These are phyloP conservation scores for Ephemerocybe angulata DNA, from an alignment of 768 basidiomycete genomes.

Conservation along the genomic window DNA sequence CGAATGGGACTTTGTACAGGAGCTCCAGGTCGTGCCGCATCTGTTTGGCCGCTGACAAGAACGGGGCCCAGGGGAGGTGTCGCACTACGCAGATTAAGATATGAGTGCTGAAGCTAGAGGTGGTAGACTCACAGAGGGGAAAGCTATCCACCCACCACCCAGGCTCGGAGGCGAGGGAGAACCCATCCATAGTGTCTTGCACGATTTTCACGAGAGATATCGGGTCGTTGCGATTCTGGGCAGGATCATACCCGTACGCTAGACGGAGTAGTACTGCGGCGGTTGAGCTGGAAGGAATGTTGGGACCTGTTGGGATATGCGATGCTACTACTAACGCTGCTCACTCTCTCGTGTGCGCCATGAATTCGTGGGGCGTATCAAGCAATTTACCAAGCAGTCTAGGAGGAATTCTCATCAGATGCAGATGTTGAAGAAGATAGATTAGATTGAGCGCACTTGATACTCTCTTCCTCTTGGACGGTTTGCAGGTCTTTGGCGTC, in stretches of 20 bases:
- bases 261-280: constrained; percentile 21
- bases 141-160: constrained; percentile 31
- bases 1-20: constrained; percentile 28
- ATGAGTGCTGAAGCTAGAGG: constrained; percentile 1
- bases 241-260: constrained; percentile 23
- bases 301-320: not conserved
- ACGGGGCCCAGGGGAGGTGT: constrained; percentile 33
- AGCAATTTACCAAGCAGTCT: constrained; percentile 13
- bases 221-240: constrained; percentile 13
- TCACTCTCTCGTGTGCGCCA: constrained; percentile 15
- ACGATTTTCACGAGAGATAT: constrained; percentile 28
- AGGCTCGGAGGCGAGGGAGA: constrained; percentile 29
- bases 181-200: constrained; percentile 32
- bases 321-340: not conserved
- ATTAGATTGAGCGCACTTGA: constrained; percentile 1
- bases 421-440: not conserved
- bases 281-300: constrained; percentile 13
- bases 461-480: constrained; percentile 15
- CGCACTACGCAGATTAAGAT: constrained; percentile 18
- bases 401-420: not conserved
- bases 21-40: constrained; percentile 24
- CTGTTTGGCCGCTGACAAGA: constrained; percentile 19
- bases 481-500: constrained; percentile 14
- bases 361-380: constrained; percentile 12
- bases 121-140: constrained; percentile 18